Conservation (phyloP, 2,329 filamentous ascomycete species). For the Hymenoscyphus fructigenus region DNA sequence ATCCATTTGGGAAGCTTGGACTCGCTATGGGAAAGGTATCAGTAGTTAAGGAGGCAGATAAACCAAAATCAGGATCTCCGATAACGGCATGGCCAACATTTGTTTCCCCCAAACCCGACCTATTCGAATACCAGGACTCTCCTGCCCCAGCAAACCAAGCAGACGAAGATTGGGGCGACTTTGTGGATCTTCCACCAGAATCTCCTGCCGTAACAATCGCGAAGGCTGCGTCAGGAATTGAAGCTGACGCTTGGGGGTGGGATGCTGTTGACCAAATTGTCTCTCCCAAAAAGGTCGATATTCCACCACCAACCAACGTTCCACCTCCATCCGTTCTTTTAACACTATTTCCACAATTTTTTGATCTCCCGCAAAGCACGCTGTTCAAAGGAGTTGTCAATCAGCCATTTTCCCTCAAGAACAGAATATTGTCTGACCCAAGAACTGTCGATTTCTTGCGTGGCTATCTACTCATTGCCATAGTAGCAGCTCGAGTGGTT, state of each 20-base stretch:
- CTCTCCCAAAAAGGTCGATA: slow-evolving; percentile 10
- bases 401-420: slow-evolving; percentile 57
- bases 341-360: slow-evolving; percentile 69
- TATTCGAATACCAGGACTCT: slow-evolving; percentile 30
- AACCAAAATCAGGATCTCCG: slow-evolving; percentile 36
- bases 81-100: slow-evolving; percentile 35
- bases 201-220: slow-evolving; percentile 20
- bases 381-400: slow-evolving; percentile 66
- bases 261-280: slow-evolving; percentile 31
- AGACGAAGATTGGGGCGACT: slow-evolving; percentile 55
- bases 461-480: slow-evolving; percentile 61
- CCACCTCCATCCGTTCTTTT: slow-evolving; percentile 85
- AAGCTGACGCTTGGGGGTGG: slow-evolving; percentile 37
- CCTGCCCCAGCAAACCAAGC: slow-evolving; percentile 35
- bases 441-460: slow-evolving; percentile 62
- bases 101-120: slow-evolving; percentile 23
- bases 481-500: slow-evolving; percentile 75
- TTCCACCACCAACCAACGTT: slow-evolving; percentile 62
- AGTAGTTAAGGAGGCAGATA: slow-evolving; percentile 36
- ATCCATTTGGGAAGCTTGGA: slow-evolving; percentile 48
- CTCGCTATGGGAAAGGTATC: slow-evolving; percentile 45
- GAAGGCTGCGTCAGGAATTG: slow-evolving; percentile 21
- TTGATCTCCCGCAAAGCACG: slow-evolving; percentile 62
- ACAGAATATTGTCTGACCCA: slow-evolving; percentile 62
- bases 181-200: slow-evolving; percentile 43